Conservation (phyloP, 1,284 basidiomycete species). For the Naganishia liquefaciens region DNA sequence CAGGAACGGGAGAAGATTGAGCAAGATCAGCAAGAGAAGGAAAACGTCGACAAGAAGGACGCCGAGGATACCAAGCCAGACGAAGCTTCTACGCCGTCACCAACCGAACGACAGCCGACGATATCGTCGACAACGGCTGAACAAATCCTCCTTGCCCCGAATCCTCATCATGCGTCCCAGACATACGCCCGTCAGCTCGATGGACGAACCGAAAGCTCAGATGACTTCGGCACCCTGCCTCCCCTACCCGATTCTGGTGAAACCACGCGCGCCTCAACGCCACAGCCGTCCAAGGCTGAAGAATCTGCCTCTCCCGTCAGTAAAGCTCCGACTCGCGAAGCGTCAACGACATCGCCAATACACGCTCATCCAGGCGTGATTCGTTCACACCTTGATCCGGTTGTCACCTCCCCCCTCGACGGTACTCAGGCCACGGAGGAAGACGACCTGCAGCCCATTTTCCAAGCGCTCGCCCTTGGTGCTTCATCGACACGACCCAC, state of each 20-base stretch:
- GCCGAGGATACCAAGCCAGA: background rate
- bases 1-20: constrained; percentile 8
- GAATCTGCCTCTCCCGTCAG: background rate
- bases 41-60: background rate
- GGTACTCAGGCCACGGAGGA: background rate
- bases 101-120: background rate
- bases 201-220: constrained; percentile 3
- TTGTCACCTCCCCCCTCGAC: constrained; percentile 1
- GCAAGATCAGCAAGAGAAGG: background rate
- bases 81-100: background rate
- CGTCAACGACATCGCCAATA: background rate
- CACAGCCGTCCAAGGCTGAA: background rate
- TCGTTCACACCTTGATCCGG: constrained; percentile 4
- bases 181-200: constrained; percentile 1
- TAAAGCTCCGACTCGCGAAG: background rate
- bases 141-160: constrained; percentile 13
- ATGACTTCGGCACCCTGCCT: constrained; percentile 21
- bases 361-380: background rate
- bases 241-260: constrained; percentile 26
- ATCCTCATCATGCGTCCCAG: constrained; percentile 6
- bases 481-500: background rate
- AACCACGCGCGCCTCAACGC: constrained; percentile 17
- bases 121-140: constrained; percentile 27
- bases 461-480: constrained; percentile 6
- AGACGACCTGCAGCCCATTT: background rate